Base-by-base conservation (phyloP, 345 rosid species). In the Moricandia moricandioides region DNA sequence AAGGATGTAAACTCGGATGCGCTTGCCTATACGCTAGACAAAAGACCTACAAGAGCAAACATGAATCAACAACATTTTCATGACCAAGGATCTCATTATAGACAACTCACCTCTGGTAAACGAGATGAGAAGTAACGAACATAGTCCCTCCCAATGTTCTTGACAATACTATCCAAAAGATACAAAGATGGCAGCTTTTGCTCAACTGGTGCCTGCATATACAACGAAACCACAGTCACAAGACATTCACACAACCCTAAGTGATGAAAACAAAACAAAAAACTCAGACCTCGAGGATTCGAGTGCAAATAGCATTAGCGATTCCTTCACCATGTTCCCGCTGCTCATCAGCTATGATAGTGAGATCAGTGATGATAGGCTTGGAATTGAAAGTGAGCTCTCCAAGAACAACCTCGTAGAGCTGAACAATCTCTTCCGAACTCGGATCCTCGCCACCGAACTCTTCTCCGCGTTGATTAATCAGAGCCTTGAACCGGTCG, bases 341-440 rank as follows among this genome's bases (percentile, higher is more conserved):
- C 73, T 85, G 96, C 64, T 96, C 99, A 17, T 96, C 99, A 4
- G 99, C 98, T 60, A 96, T 85, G 64, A 92, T 91, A 2, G 99
- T 96, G 79, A 96, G 92, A 86, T 96, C 98, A 52, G 96, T 96
- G 79, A 96, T 96, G 18, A 92, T 85, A 62, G 99, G 99, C 84
- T 96, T 96, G 40, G 97, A 96, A 86, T 92, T 96, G 83, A 96
- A 82, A 47, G 88, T 85, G 37, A 96, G 83, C 45, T 96, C 99
- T 3, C 88, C 83, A 63, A 96, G 80, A 8, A 91, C 61, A 47
- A 80, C 70, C 82, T 86, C 88, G 74, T 96, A 96, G 18, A 92
- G 82, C 60, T 85, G 85, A 69, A 92, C 97, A 39, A 96, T 80
- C 62, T 91, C 98, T 55, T 79, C 88, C 65, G 55, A 57, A 62